Evolutionary conservation across 495 filamentous ascomycete species (phyloP).

Genomic region (Penicillium herquei): DNA sequence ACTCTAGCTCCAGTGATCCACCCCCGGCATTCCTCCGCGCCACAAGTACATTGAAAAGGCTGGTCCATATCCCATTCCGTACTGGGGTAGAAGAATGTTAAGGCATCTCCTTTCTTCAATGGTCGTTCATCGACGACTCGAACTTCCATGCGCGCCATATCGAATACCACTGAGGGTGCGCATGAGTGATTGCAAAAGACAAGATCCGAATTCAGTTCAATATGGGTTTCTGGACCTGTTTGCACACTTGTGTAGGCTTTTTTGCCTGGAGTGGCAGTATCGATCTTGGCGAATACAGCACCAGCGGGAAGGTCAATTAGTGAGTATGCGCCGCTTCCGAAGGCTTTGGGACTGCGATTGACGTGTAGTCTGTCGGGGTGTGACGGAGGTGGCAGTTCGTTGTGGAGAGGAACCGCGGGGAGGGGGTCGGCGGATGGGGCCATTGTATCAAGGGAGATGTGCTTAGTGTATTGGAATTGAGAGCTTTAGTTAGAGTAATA

Average conservation of each 20-base stretch:
- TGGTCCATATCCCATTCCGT: slow-evolving; percentile 77
- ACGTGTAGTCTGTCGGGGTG: slow-evolving; percentile 39
- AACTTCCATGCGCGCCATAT: slow-evolving; percentile 62
- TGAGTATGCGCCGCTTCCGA: slow-evolving; percentile 61
- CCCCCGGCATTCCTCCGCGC: slow-evolving; percentile 34
- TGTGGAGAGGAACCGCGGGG: slow-evolving; percentile 10
- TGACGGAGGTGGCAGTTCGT: slow-evolving; percentile 21
- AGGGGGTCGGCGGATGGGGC: slow-evolving; percentile 21
- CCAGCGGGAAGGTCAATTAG: slow-evolving; percentile 61
- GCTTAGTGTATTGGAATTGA: not conserved
- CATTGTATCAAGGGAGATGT: slow-evolving; percentile 9
- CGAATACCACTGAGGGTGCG: slow-evolving; percentile 66
- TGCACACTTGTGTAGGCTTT: slow-evolving; percentile 73
- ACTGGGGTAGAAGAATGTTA: slow-evolving; percentile 79
- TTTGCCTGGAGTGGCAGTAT: slow-evolving; percentile 51
- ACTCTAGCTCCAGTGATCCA: slow-evolving; percentile 36
- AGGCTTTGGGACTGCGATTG: slow-evolving; percentile 42
- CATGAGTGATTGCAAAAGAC: slow-evolving; percentile 77
- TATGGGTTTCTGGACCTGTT: slow-evolving; percentile 56
- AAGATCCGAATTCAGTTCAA: slow-evolving; percentile 73
- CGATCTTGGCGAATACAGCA: slow-evolving; percentile 54
- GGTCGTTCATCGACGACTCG: slow-evolving; percentile 57
- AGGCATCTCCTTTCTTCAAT: slow-evolving; percentile 54
- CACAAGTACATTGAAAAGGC: slow-evolving; percentile 66
- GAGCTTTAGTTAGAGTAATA: not conserved